Base-by-base conservation (phyloP, 1,284 basidiomycete species). In the Ustilago nuda region DNA sequence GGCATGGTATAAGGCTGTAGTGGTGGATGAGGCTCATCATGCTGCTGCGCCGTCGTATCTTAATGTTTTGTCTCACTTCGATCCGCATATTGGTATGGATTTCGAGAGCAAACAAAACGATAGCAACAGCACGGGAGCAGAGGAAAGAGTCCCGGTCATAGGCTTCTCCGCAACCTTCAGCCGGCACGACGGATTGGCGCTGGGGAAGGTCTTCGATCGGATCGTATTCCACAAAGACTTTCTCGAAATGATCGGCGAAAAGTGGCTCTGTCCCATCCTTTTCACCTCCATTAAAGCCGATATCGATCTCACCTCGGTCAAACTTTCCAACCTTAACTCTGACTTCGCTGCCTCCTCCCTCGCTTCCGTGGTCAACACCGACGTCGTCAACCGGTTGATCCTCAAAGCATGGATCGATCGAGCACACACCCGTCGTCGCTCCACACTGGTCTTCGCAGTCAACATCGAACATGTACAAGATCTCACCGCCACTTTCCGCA, bases 171-270 rank as follows among this genome's bases (percentile, higher is more conserved):
- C 96, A 0, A 99, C 96, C 0, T 97, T 98, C 87, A 92, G 91
- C 75, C 89, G 96, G 27, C 93, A 96, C 82, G 95, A 99, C 82
- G 93, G 94, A 9, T 88, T 96, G 3, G 93, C 94, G 0, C 89
- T 99, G 8, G 91, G 93, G 3, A 92, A 92, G 1, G 92, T 96
- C 0, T 98, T 96, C 79, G 91, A 98, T 82, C 89, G 90, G 58
- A 96, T 98, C 66, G 96, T 98, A 0, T 99, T 94, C 82, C 96
- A 99, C 84, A 90, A 91, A n/a, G 93, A 95, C 77, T 94, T 97
- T 80, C 86, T 94, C 27, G 91, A 81, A 57, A 97, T 98, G 95
- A 93, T 99, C 69, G 91, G 92, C 72, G 94, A 94, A 57, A 90
- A 93, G 85, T 98, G 95, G 95, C 76, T 85, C 39, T 81, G 79